Conservation (phyloP, 371 early-diverging fungal species). For the Haplosporangium sp. region DNA sequence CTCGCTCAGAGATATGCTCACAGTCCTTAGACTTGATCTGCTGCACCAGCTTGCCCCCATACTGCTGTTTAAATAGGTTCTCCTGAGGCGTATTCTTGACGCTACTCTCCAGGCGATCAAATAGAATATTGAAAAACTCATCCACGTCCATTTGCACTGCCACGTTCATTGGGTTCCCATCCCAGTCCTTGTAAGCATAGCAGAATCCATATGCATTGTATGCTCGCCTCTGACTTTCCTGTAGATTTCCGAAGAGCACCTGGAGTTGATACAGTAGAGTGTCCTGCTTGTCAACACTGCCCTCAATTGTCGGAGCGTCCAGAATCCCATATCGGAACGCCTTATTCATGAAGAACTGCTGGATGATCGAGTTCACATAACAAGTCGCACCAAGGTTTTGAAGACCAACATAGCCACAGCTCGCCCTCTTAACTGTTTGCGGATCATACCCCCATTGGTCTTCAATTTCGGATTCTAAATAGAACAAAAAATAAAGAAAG, state of each 20-base stretch:
- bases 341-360: slow-evolving; percentile 68
- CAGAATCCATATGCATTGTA: slow-evolving; percentile 60
- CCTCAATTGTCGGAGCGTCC: slow-evolving; percentile 35
- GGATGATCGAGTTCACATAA: slow-evolving; percentile 70
- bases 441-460: slow-evolving; percentile 61
- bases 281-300: slow-evolving; percentile 50
- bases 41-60: slow-evolving; percentile 65
- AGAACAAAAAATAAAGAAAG: not conserved
- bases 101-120: slow-evolving; percentile 63
- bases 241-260: slow-evolving; percentile 57
- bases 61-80: slow-evolving; percentile 57
- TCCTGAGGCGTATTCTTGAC: slow-evolving; percentile 61
- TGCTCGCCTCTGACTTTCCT: slow-evolving; percentile 56
- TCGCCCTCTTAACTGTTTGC: slow-evolving; percentile 52
- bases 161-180: slow-evolving; percentile 62
- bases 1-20: slow-evolving; percentile 64
- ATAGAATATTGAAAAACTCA: slow-evolving; percentile 64
- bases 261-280: slow-evolving; percentile 60
- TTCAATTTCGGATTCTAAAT: slow-evolving; percentile 42
- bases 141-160: slow-evolving; percentile 69
- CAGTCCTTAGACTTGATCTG: slow-evolving; percentile 68
- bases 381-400: slow-evolving; percentile 73
- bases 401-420: slow-evolving; percentile 62
- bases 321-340: slow-evolving; percentile 59
- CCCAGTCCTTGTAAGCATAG: slow-evolving; percentile 62